Conservation (phyloP, 805 yeast genomes). For the Tetrapisispora fleetii region DNA sequence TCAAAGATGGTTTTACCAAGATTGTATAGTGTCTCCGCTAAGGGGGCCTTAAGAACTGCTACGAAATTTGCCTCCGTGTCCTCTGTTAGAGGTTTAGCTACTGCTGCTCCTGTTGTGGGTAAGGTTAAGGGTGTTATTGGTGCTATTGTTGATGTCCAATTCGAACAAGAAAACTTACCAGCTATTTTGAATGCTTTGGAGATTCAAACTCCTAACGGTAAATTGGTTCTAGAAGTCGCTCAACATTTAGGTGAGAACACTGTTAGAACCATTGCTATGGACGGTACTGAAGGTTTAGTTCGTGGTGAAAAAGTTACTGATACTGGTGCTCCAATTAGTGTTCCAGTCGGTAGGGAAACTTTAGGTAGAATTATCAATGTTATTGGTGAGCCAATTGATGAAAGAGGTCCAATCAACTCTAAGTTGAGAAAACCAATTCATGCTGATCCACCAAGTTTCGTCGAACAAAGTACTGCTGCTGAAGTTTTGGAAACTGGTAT, state of each 20-base stretch:
- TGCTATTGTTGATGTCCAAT: constrained; percentile 98
- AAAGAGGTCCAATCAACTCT: constrained; percentile 95
- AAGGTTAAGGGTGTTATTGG: constrained; percentile 95
- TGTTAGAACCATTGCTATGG: constrained; percentile 99
- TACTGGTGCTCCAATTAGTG: constrained; percentile 97
- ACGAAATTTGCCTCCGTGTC: constrained; percentile 65
- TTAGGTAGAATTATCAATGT: constrained; percentile 98
- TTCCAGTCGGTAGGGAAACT: constrained; percentile 98
- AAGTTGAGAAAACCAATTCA: constrained; percentile 95
- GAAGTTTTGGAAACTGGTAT: constrained; percentile 99
- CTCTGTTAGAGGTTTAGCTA: constrained; percentile 41
- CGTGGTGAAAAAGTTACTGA: constrained; percentile 89
- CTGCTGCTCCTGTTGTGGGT: constrained; percentile 54
- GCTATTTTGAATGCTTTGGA: constrained; percentile 95
- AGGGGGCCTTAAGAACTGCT: constrained; percentile 83
- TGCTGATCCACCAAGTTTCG: constrained; percentile 94
- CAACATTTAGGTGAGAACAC: constrained; percentile 99
- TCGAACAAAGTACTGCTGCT: constrained; percentile 94
- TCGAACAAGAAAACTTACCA: constrained; percentile 95
- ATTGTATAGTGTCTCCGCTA: constrained; percentile 56
- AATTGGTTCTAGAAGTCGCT: constrained; percentile 93
- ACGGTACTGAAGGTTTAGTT: constrained; percentile 99
- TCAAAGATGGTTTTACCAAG: constrained; percentile 41
- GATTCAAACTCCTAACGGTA: constrained; percentile 68
- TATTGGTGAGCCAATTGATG: constrained; percentile 99